Evolutionary conservation across 169 alveolate species (phyloP).

Genomic region (Plasmodium adleri): DNA sequence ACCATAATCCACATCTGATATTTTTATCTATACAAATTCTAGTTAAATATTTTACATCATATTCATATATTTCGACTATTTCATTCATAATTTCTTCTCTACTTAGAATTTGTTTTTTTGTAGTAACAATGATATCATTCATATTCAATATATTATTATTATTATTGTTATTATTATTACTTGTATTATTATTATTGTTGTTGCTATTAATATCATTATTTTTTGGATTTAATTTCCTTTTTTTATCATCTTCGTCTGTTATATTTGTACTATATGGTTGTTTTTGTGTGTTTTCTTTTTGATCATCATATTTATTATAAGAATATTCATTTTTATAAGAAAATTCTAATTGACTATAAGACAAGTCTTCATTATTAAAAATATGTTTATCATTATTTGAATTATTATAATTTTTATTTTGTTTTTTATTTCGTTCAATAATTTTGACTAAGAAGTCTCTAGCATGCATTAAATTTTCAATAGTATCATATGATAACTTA

Average conservation of each 20-base stretch:
- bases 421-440: conserved; percentile 80
- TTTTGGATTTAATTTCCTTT: neutral
- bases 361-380: conserved; percentile 51
- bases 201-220: neutral
- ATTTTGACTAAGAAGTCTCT: conserved; percentile 84
- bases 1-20: conserved; percentile 97
- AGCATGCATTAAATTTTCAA: conserved; percentile 87
- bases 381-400: conserved; percentile 51
- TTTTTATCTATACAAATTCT: conserved; percentile 95
- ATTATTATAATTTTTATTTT: conserved; percentile 23
- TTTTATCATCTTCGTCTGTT: neutral
- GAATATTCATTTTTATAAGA: conserved; percentile 42
- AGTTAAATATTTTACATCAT: conserved; percentile 95
- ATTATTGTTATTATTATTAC: neutral
- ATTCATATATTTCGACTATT: conserved; percentile 94
- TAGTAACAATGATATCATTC: conserved; percentile 50
- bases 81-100: conserved; percentile 86
- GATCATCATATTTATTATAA: conserved; percentile 44
- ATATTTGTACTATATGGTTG: neutral
- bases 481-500: conserved; percentile 90
- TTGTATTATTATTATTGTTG: conserved; percentile 5
- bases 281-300: conserved; percentile 6
- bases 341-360: conserved; percentile 53
- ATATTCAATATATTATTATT: conserved; percentile 42
- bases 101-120: conserved; percentile 77